Evolutionary conservation across 129 eudicot genomes (phyloP), one percentile per base, ranked within the genome.

Genomic region (Gnaphalium uliginosum): DNA sequence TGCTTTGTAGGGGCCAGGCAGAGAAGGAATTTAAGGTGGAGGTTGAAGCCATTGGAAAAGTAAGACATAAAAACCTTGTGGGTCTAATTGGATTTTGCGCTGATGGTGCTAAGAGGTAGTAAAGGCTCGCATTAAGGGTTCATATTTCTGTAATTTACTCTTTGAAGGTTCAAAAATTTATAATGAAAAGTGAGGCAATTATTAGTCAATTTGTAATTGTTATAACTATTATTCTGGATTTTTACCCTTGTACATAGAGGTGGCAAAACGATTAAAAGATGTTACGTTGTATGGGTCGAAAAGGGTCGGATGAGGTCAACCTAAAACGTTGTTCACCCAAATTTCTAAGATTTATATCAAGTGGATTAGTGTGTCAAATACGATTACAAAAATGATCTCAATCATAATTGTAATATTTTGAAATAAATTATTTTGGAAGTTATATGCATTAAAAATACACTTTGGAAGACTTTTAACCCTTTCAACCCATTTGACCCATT

Each of bases 1-100:
- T 71, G 24, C 18, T 46, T 14, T 66, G 59, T 72, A 93, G 98
- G 93, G 98, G 98, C 62, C 98, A 93, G 79, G 98, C 98, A 61
- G 96, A 90, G 81, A 90, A 86, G 79, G 98, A 93, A 78, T 93
- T 90, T 57, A 90, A 88, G 86, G 98, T 93, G 80, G 98, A 93
- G 84, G 98, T 93, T 78, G 98, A 93, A 81, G 98, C 98, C 51
- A 93, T 93, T 59, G 98, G 98, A n/a, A 93, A 90, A 93, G 97
- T 93, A 65, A 87, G 95, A 71, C 98, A 93, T 81, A 93, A 93
- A 81, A 93, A 93, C 83, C 94, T 93, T 60, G 97, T 90, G 63
- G 92, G 98, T 78, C 87, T 93, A 17, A 66, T 90, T 66, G 98
- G 98, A 66, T 93, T 83, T 70, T 93, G 98, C 76, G 96, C 87